phyloP scores from a whole-genome alignment of 352 stramenopile genomes.

The Phytophthora tubulina region DNA sequence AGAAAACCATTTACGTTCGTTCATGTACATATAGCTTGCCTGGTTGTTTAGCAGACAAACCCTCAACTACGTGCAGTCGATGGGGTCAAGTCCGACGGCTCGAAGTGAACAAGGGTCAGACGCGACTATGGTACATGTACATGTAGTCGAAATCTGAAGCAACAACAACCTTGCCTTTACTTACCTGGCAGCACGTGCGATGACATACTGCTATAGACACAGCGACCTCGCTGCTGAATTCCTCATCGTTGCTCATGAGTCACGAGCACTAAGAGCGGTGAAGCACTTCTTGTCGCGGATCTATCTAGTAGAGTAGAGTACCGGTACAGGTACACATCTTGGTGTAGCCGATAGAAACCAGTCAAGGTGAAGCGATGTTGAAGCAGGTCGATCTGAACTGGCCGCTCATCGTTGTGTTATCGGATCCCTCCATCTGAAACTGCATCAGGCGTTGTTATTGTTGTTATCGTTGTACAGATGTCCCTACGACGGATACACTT shows the following conservation, averaged over 20 bases:
- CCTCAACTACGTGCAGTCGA: constrained; percentile 8
- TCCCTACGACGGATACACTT: constrained; percentile 10
- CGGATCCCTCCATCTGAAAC: constrained; percentile 10
- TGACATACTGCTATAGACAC: not conserved
- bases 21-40: not conserved
- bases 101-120: not conserved
- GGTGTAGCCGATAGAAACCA: constrained; percentile 2
- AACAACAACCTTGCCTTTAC: constrained; percentile 19
- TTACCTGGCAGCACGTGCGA: constrained; percentile 3
- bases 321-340: not conserved
- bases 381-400: not conserved
- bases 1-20: constrained; percentile 13
- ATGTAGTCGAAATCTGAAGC: constrained; percentile 5
- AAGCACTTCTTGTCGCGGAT: no score
- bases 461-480: constrained; percentile 5
- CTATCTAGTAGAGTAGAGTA: no score
- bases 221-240: not conserved
- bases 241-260: constrained; percentile 6
- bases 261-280: no score
- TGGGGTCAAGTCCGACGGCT: not conserved
- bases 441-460: no score
- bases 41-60: not conserved
- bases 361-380: not conserved
- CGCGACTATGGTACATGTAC: not conserved
- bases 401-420: constrained; percentile 6